Evolutionary conservation across 257 asterid species (phyloP), one percentile per base, ranked within the genome.

Genomic region (Datura wrightii): DNA sequence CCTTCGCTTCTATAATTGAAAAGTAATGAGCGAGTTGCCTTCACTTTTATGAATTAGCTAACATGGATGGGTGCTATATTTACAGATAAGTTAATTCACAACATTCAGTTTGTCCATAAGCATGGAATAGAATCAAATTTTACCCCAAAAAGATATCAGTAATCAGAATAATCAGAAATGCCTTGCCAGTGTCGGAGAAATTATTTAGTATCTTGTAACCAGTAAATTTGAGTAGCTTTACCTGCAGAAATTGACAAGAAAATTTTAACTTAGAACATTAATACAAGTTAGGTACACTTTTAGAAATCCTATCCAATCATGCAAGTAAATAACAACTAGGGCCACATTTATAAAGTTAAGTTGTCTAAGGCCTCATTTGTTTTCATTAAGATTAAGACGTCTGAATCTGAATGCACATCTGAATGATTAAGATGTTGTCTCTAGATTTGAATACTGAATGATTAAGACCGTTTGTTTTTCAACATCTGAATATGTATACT

Each of bases 121-220:
- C 59, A 84, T 42, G 53, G 78, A 63, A 84, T 62, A 4, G 36
- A 84, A 83, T 85, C 66, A 62, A 41, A 13, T 10, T 6, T 87
- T 94, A 93, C 98, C 98, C 98, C 87, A 95, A 90, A 87, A 95
- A 93, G 80, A 94, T 97, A 91, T 97, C 99, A 0, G 98, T 91
- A 88, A 92, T 53, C 84, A 97, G 98, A 70, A 97, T 94, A 44
- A 97, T 93, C 37, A 92, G 87, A 86, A 97, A 93, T 19, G 98
- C 99, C 92, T 97, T 97, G 86, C 98, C 98, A 0, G 97, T 89
- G 89, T 97, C 98, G 14, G 98, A 88, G 66, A 93, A 74, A 85
- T 94, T 97, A 83, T 94, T 97, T 87, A 97, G 56, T 83, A 95
- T 87, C 90, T 95, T 97, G 88, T 95, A 93, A 67, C 99, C 98